Conservation (phyloP, 163 green algal genomes). For the Volvox carteri region DNA sequence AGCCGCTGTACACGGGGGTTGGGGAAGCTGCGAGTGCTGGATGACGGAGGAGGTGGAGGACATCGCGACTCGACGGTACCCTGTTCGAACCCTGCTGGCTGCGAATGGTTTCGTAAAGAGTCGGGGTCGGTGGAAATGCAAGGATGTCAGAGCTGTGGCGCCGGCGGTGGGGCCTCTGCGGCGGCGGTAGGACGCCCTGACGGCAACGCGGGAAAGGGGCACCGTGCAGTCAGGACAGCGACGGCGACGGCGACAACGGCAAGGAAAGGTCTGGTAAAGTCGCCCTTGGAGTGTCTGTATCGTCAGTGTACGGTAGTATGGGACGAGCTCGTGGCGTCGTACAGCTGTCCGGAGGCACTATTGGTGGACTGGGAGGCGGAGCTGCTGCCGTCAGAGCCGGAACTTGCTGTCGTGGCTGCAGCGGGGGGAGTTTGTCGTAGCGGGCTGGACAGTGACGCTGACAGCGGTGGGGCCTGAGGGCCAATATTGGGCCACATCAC, state of each 20-base stretch:
- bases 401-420: too few species aligned
- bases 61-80: neutral
- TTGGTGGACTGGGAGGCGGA: constrained; percentile 21
- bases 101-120: too few species aligned
- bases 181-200: neutral
- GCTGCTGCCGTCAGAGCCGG: neutral
- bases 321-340: constrained; percentile 27
- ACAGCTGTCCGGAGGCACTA: constrained; percentile 2
- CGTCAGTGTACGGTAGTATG: constrained; percentile 25
- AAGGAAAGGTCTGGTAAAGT: too few species aligned
- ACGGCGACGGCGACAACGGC: neutral
- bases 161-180: neutral
- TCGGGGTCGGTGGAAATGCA: neutral
- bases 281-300: constrained; percentile 24
- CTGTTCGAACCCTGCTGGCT: too few species aligned
- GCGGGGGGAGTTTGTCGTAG: too few species aligned
- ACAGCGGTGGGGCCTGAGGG: too few species aligned
- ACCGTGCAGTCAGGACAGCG: neutral
- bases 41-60: neutral
- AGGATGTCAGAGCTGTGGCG: neutral
- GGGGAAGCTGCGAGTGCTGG: constrained; percentile 5
- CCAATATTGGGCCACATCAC: too few species aligned
- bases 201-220: neutral
- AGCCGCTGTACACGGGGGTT: neutral
- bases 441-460: too few species aligned